Conservation (phyloP, 2,329 filamentous ascomycete species). For the Fusarium protoensiforme region DNA sequence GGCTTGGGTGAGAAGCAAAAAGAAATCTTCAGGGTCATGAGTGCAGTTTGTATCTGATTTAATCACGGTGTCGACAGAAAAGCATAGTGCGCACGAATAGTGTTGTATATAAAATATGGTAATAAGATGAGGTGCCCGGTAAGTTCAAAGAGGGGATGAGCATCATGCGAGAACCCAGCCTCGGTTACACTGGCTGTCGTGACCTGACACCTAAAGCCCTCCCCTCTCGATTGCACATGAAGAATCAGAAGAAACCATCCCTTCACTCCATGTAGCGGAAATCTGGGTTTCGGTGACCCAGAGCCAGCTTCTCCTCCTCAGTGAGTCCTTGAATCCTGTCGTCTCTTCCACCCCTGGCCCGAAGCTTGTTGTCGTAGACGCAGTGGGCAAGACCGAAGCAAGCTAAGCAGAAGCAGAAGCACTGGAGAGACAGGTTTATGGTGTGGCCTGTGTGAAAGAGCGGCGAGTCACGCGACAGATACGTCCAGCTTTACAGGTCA, state of each 20-base stretch:
- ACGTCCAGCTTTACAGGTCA: background rate
- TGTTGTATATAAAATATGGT: background rate
- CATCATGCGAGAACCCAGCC: background rate
- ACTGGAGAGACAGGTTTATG: background rate
- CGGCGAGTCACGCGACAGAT: background rate
- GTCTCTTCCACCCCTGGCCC: background rate
- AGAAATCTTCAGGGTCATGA: too few relatives aligned
- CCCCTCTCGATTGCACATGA: background rate
- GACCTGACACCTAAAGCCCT: background rate
- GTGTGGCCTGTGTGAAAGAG: background rate
- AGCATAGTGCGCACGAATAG: background rate
- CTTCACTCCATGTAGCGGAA: background rate
- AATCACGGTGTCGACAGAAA: accelerated
- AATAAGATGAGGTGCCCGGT: background rate
- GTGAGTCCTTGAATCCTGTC: background rate
- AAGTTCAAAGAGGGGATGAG: background rate
- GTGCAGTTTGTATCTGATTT: too few relatives aligned
- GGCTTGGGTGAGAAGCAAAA: too few relatives aligned
- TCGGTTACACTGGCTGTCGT: background rate
- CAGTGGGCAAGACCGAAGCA: background rate
- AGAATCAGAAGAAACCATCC: background rate
- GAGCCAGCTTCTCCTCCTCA: background rate
- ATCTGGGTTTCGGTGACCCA: background rate
- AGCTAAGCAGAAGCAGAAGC: background rate
- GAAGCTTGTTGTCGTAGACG: background rate